Conservation (phyloP, 1,284 basidiomycete species). For the Rhodotorula sp. region DNA sequence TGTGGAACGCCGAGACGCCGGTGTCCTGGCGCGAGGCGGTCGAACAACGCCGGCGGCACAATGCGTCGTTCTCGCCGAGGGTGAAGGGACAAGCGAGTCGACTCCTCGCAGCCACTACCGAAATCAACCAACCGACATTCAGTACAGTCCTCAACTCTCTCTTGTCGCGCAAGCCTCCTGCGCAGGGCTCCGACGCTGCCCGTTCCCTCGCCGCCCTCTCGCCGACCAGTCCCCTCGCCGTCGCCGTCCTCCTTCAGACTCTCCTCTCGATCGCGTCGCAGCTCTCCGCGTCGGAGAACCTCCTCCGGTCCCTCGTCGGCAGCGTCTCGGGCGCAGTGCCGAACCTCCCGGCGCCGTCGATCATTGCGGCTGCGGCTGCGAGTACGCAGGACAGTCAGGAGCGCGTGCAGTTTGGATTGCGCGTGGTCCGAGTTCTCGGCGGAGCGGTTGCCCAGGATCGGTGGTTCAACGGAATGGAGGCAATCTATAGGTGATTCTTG, state of each 20-base stretch:
- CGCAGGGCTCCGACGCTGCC: not conserved
- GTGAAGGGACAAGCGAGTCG: not conserved
- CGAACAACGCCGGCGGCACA: not conserved
- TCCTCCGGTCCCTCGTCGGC: not conserved
- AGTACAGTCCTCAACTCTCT: slow-evolving; percentile 7
- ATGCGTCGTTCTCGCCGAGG: not conserved
- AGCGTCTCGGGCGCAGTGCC: not conserved
- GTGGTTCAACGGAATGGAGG: slow-evolving; percentile 7
- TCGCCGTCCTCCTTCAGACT: slow-evolving; percentile 12
- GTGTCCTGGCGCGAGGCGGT: not conserved
- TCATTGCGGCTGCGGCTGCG: slow-evolving; percentile 6
- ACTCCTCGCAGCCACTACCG: not conserved
- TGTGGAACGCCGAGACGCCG: slow-evolving; percentile 5
- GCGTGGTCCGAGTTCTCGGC: slow-evolving; percentile 3
- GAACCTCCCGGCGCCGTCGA: not conserved
- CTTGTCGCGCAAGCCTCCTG: not conserved
- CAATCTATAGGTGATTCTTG: not conserved
- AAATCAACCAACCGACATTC: slow-evolving; percentile 1
- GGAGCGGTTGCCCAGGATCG: not conserved
- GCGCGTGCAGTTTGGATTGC: slow-evolving; percentile 9
- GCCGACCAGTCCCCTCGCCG: not conserved
- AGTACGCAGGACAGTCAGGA: slow-evolving; percentile 8
- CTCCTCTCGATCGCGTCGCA: not conserved
- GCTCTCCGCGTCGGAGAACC: slow-evolving; percentile 5
- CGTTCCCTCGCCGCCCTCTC: not conserved